Evolutionary conservation across 2,329 filamentous ascomycete species (phyloP).

Genomic region (Capronia americana): DNA sequence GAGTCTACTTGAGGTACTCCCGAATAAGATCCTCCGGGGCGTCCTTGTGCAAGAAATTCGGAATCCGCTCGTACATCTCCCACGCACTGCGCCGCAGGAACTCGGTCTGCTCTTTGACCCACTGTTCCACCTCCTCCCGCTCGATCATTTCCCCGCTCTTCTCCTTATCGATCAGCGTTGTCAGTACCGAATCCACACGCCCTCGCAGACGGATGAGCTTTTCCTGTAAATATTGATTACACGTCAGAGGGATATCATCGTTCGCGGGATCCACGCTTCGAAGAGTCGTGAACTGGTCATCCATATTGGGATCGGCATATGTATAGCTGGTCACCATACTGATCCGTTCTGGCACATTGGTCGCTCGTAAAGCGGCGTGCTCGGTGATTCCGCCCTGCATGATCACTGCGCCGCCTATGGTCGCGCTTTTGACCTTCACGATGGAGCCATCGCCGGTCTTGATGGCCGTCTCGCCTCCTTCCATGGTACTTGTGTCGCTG

Average conservation of each 20-base stretch:
- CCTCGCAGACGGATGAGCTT: slow-evolving; percentile 18
- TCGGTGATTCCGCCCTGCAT: slow-evolving; percentile 72
- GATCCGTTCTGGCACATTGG: slow-evolving; percentile 66
- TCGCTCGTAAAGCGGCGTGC: slow-evolving; percentile 66
- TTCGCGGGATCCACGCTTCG: slow-evolving; percentile 14
- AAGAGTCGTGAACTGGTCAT: slow-evolving; percentile 10
- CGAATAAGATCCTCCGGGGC: background rate
- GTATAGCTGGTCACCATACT: slow-evolving; percentile 62
- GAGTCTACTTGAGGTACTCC: background rate
- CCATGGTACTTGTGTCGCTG: slow-evolving; percentile 55
- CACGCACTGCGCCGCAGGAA: slow-evolving; percentile 18
- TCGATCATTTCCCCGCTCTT: slow-evolving; percentile 1
- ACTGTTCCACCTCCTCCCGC: slow-evolving; percentile 15
- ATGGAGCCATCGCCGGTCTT: slow-evolving; percentile 59
- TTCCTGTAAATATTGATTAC: slow-evolving; percentile 5
- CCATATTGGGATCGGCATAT: slow-evolving; percentile 22
- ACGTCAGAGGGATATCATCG: slow-evolving; percentile 11
- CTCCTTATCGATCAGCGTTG: slow-evolving; percentile 5
- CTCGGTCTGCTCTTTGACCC: slow-evolving; percentile 17
- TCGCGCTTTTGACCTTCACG: slow-evolving; percentile 51
- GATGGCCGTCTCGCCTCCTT: slow-evolving; percentile 63
- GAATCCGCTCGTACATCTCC: slow-evolving; percentile 20
- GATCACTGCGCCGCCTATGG: slow-evolving; percentile 60
- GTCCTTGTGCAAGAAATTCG: slow-evolving; percentile 5
- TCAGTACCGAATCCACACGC: slow-evolving; percentile 10